These are phyloP conservation scores for Orbilia brochopaga DNA, from an alignment of 2,329 filamentous ascomycete species.

Conservation along the genomic window DNA sequence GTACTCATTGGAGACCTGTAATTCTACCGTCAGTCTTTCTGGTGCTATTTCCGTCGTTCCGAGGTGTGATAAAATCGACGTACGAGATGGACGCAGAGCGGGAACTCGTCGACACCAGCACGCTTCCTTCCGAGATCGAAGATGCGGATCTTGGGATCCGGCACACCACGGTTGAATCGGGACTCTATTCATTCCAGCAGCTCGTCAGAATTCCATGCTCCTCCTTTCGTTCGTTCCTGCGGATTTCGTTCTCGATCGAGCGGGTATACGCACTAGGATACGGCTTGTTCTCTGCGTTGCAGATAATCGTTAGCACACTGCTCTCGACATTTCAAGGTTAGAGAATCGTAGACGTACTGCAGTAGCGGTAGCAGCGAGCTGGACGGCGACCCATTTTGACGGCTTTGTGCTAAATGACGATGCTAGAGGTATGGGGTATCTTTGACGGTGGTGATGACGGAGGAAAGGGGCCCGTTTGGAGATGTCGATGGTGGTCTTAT, in stretches of 20 bases:
- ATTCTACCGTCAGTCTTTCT: slow-evolving; percentile 11
- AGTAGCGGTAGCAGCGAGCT: slow-evolving; percentile 99
- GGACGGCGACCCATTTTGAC: slow-evolving; percentile 99
- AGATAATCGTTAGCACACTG: slow-evolving; percentile 33
- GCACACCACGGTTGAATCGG: slow-evolving; percentile 99
- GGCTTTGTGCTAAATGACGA: slow-evolving; percentile 64
- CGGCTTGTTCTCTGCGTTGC: slow-evolving; percentile 47
- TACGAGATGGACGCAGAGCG: slow-evolving; percentile 90
- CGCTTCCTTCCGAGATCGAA: slow-evolving; percentile 99
- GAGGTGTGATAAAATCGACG: slow-evolving; percentile 3
- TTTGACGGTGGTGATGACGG: slow-evolving; percentile 28
- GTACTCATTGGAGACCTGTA: slow-evolving; percentile 93
- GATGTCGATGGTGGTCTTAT: slow-evolving; percentile 42
- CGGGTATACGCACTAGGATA: slow-evolving; percentile 48
- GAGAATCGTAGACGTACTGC: slow-evolving; percentile 72
- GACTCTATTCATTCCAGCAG: slow-evolving; percentile 82
- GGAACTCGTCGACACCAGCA: slow-evolving; percentile 99
- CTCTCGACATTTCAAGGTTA: slow-evolving; percentile 32
- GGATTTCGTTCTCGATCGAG: slow-evolving; percentile 15
- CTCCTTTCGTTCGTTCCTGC: slow-evolving; percentile 52
- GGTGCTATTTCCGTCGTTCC: slow-evolving; percentile 10
- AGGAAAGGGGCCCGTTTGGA: slow-evolving; percentile 24
- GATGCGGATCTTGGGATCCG: slow-evolving; percentile 85
- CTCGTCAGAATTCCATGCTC: slow-evolving; percentile 55
- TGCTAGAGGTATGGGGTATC: slow-evolving; percentile 56